phyloP scores from a whole-genome alignment of 257 asterid genomes.

The Vinca minor region DNA sequence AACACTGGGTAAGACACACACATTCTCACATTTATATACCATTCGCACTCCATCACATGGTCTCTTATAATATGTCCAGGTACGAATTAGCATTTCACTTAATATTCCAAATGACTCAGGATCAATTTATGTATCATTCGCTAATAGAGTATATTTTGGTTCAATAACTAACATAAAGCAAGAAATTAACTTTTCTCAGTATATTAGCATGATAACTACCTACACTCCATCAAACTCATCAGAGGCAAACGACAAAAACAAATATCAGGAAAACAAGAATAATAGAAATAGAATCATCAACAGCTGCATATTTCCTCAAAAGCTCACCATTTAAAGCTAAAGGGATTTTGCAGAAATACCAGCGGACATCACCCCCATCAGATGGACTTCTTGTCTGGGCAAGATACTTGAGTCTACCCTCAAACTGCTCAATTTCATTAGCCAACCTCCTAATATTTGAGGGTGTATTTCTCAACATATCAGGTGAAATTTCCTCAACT shows the following conservation, averaged over 20 bases:
- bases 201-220: not conserved
- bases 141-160: not conserved
- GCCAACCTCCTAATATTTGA: constrained; percentile 81
- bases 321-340: constrained; percentile 64
- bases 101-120: not conserved
- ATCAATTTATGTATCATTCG: not conserved
- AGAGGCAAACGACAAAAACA: no score
- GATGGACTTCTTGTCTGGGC: constrained; percentile 88
- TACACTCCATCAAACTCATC: no score
- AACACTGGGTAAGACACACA: no score
- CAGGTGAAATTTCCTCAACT: constrained; percentile 50
- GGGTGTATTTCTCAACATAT: constrained; percentile 78
- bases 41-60: not conserved
- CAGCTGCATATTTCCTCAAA: not conserved
- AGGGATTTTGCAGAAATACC: constrained; percentile 89
- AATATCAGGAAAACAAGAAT: not conserved
- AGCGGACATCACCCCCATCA: constrained; percentile 84
- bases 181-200: not conserved
- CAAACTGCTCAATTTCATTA: constrained; percentile 73
- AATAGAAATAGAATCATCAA: not conserved
- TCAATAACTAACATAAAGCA: not conserved
- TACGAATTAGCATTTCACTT: not conserved
- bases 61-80: not conserved
- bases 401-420: constrained; percentile 80
- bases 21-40: not conserved